Base-by-base conservation (phyloP, 306 rosid genomes). In the Adenanthera pavonina region DNA sequence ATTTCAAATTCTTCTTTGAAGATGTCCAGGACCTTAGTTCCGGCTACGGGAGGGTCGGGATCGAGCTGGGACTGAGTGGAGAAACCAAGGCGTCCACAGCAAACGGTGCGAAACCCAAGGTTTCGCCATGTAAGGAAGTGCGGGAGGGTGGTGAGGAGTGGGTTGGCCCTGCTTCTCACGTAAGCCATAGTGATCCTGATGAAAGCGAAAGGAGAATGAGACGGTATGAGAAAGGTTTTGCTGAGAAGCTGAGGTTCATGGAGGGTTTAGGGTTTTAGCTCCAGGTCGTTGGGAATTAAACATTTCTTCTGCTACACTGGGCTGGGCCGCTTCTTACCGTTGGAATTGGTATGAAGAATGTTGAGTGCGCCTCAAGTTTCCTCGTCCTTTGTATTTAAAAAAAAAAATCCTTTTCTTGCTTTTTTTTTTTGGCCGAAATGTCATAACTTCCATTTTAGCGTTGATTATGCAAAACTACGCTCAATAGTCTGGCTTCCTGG, bases 1-100 rank as follows among this genome's bases (percentile, higher is more conserved):
- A 93, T 78, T 81, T 95, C 99, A 76, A 95, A 92, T 72, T 93
- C 96, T 74, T 95, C 99, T 8, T 46, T 88, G 89, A 86, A 85
- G 19, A 78, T 71, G 34, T 92, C 94, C n/a, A 93, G 92, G 46
- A 87, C 78, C 83, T 89, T 89, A 49, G 90, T 85, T 8, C 89
- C 79, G 15, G 82, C 75, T 5, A 71, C 65, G 25, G 84, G 62
- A n/a, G 86, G 44, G 49, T 87, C 88, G 13, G 81, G 52, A 62
- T 83, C 88, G 15, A 77, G 80, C 74, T 85, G 86, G 10, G 92
- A 82, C 53, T 76, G 88, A 12, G 94, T 82, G 7, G 91, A 48
- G 73, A 88, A 84, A 72, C 97, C 95, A 41, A 83, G 81, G 66
- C 95, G 85, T 54, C 95, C 94, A 80, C 87, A 76, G 91, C 88